Conservation (phyloP, 768 basidiomycete genomes). For the Dacryopinax spathularia region DNA sequence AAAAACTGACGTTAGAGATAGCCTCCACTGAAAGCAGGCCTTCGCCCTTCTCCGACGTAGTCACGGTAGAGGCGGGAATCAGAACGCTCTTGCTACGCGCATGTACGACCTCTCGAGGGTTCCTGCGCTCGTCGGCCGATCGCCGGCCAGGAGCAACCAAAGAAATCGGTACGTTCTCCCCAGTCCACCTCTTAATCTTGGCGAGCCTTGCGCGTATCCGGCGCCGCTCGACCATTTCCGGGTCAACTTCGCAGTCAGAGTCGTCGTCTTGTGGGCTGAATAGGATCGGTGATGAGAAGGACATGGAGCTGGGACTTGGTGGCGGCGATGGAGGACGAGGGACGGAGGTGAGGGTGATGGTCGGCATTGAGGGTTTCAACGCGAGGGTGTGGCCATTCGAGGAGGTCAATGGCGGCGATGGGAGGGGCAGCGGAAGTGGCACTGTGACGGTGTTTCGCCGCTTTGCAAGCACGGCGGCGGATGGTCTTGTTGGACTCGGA, state of each 20-base stretch:
- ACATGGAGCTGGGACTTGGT: not conserved
- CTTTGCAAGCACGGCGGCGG: not conserved
- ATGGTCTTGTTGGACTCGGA: not conserved
- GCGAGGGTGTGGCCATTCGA: not conserved
- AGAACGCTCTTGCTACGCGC: slow-evolving; percentile 1
- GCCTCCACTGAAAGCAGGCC: not conserved
- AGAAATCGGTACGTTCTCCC: not conserved
- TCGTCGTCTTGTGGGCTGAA: not conserved
- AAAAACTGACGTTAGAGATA: not conserved
- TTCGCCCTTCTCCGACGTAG: not conserved
- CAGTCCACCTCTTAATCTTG: not conserved
- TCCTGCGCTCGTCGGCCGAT: not conserved
- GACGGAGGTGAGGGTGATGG: not conserved
- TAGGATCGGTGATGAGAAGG: not conserved
- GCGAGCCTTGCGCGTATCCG: not conserved
- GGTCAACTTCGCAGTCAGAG: not conserved
- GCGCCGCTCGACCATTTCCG: not conserved
- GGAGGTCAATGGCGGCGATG: not conserved
- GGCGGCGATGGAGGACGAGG: not conserved
- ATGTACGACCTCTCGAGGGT: not conserved
- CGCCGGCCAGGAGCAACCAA: not conserved
- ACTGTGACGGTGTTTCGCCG: not conserved
- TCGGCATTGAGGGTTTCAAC: not conserved
- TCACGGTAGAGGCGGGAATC: not conserved
- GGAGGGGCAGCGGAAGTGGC: not conserved